Evolutionary conservation across 306 rosid species (phyloP), one percentile per base, ranked within the genome.

Genomic region (Citrullus colocynthis): DNA sequence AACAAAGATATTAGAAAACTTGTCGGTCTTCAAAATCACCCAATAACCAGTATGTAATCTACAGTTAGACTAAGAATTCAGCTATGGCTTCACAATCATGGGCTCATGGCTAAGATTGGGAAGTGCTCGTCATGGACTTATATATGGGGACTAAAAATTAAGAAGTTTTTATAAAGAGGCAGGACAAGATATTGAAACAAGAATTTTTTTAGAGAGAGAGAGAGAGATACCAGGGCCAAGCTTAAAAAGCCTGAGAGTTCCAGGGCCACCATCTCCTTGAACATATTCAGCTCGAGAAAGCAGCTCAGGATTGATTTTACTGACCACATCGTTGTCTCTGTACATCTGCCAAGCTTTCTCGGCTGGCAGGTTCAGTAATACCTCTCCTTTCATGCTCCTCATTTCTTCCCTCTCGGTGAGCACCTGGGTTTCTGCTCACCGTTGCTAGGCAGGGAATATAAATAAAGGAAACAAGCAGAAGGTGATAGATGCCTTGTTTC

Each of bases 321-420:
- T 71, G 9, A 82, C 76, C 49, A 82, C 81, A 55, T 84, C 60
- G 32, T 84, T 56, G 78, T 85, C 77, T 82, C 82, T 82, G 80
- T 82, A 85, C 84, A 85, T 85, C 71, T 80, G 55, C 88, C 88
- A 85, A n/a, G 88, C 88, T 78, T 65, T 82, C 75, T 82, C 80
- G 5, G 85, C 85, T 12, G 80, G 81, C 30, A 82, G 69, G 56
- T 82, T 71, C 41, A 85, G 82, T 62, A 56, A 76, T 75, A 82
- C 88, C 49, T 85, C 85, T 28, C 88, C 84, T 56, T 76, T 82
- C 88, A 85, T 39, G 82, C 78, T 77, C 63, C 28, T 80, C 85
- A 82, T 64, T 64, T 64, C 49, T 64, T 80, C 60, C 67, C 56
- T 79, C 60, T 67, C 45, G 72, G 15, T 32, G 44, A 13, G 8